phyloP scores from a whole-genome alignment of 352 stramenopile genomes.

The Pythium graminicola region DNA sequence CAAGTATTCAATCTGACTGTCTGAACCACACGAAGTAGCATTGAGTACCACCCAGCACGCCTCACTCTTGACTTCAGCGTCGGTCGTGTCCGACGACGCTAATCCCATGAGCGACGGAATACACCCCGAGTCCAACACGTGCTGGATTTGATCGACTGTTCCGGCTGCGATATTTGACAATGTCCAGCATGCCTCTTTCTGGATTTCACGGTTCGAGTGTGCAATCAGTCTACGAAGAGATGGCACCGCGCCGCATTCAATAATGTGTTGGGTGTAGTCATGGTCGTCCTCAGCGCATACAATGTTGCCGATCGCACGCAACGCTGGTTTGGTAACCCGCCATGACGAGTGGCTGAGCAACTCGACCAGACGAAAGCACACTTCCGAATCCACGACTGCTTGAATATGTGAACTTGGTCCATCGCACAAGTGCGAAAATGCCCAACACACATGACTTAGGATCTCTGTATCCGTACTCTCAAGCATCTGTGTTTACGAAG shows the following conservation, averaged over 20 bases:
- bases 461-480: conserved; percentile 94
- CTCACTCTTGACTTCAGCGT: conserved; percentile 96
- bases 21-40: conserved; percentile 95
- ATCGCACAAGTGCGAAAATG: conserved; percentile 96
- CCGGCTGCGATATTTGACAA: conserved; percentile 97
- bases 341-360: conserved; percentile 90
- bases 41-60: conserved; percentile 99
- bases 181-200: conserved; percentile 96
- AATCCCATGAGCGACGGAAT: conserved; percentile 94
- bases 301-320: conserved; percentile 98
- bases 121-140: conserved; percentile 94
- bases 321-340: conserved; percentile 94
- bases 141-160: conserved; percentile 97
- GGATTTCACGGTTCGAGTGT: conserved; percentile 96
- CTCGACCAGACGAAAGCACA: conserved; percentile 90
- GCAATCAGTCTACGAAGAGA: conserved; percentile 91
- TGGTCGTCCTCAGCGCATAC: conserved; percentile 96
- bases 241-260: conserved; percentile 94
- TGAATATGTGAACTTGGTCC: conserved; percentile 95
- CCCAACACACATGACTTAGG: conserved; percentile 93
- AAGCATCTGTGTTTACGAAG: conserved; percentile 69
- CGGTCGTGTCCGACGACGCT: conserved; percentile 87
- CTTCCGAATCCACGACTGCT: conserved; percentile 87
- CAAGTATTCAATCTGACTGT: conserved; percentile 91
- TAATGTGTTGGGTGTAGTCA: conserved; percentile 92